Evolutionary conservation across 2,329 filamentous ascomycete species (phyloP).

Genomic region (Penicillium palitans): DNA sequence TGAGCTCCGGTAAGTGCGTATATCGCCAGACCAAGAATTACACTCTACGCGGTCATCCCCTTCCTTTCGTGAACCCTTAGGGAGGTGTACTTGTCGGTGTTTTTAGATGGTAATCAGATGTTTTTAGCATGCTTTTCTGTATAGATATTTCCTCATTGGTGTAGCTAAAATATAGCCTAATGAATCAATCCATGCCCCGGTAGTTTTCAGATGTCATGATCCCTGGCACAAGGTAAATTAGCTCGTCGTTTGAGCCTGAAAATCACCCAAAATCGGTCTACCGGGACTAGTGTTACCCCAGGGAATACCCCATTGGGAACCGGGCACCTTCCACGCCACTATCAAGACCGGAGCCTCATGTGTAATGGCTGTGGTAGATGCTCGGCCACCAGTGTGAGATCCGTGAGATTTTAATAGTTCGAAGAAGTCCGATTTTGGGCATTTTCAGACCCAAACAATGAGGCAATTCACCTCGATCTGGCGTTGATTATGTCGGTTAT

Average conservation of each 20-base stretch:
- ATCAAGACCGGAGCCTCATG: not conserved
- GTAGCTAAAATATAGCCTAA: too few relatives aligned
- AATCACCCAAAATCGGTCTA: constrained; percentile 13
- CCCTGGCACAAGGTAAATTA: not conserved
- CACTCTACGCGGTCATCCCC: too few relatives aligned
- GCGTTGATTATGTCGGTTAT: not conserved
- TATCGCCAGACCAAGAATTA: too few relatives aligned
- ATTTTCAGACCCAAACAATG: constrained; percentile 12
- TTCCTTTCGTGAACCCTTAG: too few relatives aligned
- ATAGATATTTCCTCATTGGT: too few relatives aligned
- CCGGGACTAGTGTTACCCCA: not conserved
- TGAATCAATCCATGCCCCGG: too few relatives aligned
- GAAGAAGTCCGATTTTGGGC: constrained; percentile 4
- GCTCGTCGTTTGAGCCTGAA: constrained; percentile 11
- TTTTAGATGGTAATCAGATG: too few relatives aligned
- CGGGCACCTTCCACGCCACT: not conserved
- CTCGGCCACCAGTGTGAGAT: not conserved
- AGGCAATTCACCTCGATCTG: constrained; percentile 1
- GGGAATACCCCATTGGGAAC: not conserved
- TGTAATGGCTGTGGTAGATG: not conserved
- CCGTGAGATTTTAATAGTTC: not conserved
- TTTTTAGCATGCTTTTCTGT: too few relatives aligned
- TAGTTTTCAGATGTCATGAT: too few relatives aligned
- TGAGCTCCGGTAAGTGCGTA: too few relatives aligned
- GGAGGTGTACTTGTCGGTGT: too few relatives aligned